Evolutionary conservation across 192 early-diverging fungal genomes (phyloP).

Genomic region (Nowakowskiella sp.): DNA sequence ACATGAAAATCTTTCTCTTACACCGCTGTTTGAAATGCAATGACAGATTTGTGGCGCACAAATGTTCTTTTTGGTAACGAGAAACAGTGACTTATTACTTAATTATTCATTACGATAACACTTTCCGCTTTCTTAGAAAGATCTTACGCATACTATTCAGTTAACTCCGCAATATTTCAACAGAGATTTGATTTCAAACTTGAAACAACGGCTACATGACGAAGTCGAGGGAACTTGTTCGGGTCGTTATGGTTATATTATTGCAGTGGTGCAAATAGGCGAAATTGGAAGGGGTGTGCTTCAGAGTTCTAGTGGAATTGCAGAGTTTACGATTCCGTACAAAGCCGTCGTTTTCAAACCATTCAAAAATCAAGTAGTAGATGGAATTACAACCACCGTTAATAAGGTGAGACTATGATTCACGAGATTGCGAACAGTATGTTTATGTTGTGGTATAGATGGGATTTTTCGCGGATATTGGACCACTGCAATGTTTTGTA

Average conservation of each 20-base stretch:
- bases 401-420: constrained; percentile 58
- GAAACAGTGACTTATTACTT: neutral
- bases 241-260: constrained; percentile 89
- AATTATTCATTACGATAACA: constrained; percentile 1
- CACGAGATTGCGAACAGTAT: neutral
- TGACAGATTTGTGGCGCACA: neutral
- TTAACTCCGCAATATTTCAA: constrained; percentile 92
- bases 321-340: constrained; percentile 88
- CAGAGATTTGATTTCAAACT: constrained; percentile 62
- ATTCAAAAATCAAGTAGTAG: constrained; percentile 93
- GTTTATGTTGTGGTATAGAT: constrained; percentile 41
- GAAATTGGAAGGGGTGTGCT: constrained; percentile 68
- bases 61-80: no score
- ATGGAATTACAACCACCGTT: constrained; percentile 76
- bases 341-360: constrained; percentile 96
- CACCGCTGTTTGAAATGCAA: neutral
- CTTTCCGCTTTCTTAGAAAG: constrained; percentile 46
- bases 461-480: constrained; percentile 93
- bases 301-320: constrained; percentile 68
- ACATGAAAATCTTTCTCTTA: constrained; percentile 4
- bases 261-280: constrained; percentile 72
- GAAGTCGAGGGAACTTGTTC: constrained; percentile 95
- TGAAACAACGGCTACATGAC: constrained; percentile 74
- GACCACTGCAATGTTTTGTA: constrained; percentile 88
- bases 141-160: constrained; percentile 84